Base-by-base conservation (phyloP, 2,329 filamentous ascomycete genomes). In the Pseudofabraea citricarpa region DNA sequence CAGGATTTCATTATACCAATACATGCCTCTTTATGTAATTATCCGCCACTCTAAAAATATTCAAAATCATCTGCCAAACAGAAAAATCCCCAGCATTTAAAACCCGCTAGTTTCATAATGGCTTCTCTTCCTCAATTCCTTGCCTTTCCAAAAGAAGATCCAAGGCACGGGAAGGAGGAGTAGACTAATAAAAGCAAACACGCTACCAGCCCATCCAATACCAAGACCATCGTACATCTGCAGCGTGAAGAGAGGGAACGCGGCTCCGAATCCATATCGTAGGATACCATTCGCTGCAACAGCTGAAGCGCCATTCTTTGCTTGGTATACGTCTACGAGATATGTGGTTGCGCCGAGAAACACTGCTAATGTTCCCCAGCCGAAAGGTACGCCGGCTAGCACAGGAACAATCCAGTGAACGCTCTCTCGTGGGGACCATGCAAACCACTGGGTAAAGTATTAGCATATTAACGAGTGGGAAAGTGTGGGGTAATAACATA, bases 291-390 rank as follows among this genome's bases (percentile, higher is more conserved):
- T 60, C 2, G 57, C 56, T 18, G 55, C 56, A 4, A 58, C 31
- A 8, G 57, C 57, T 3, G 52, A 56, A 4, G 56, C 55, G 9
- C 48, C 45, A 27, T 51, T 56, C 2, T 36, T 29, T 1, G 52
- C 38, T 33, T 45, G 40, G 29, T 60, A 60, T 3, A 56, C 53
- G 21, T 58, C 56, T 0, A 58, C 47, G 1, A 59, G 44, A 31
- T 60, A 60, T 3, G 51, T 50, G 5, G 48, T 55, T 21, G 50
- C 43, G 12, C 51, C 54, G 38, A 60, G 46, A 52, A 83, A 83
- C 5, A 83, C 65, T 42, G 70, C 74, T 2, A 83, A 58, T 50
- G 77, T 78, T 2, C 78, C 79, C 68, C 73, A 79, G 0, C 75
- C 75, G 54, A 83, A 83, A 1, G 57, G 51, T 2, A 59, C 46